Evolutionary conservation across 2,329 filamentous ascomycete species (phyloP), one percentile per base, ranked within the genome.

Genomic region (Botryotinia convoluta): DNA sequence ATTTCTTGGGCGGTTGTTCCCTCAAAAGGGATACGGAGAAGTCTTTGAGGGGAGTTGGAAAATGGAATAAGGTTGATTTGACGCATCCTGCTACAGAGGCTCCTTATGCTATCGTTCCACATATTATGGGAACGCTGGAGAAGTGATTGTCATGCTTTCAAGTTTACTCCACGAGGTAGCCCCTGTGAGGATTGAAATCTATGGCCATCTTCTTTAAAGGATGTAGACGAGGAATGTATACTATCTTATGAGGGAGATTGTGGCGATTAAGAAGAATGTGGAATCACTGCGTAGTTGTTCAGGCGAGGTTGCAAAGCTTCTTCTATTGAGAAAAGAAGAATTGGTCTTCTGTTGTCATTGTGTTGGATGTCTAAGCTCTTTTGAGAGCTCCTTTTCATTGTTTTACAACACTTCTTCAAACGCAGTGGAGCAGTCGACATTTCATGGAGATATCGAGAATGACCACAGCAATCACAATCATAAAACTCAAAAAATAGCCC

Each of bases 41-140:
- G 26, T 77, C 74, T 69, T 59, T 79, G 61, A 77, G 76, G 54
- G 73, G 74, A 39, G 75, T 74, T 18, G 78, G 79, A 42, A 69
- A 70, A 29, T 80, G 79, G 79, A 75, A 65, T n/a, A 77, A 78
- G 63, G 67, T 80, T 54, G 73, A 78, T 67, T 75, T 80, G 60
- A 73, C 71, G 44, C 76, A 78, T 45, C 77, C 77, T 8, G 74
- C 69, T 42, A 72, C 72, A 39, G 77, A 79, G 61, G 71, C 74
- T 26, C 64, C 54, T 37, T 80, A 78, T 75, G 67, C 76, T 42
- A 69, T 79, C 29, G 1, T 80, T 67, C 79, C 79, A 32, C 78
- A 80, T 75, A 51, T 77, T 2, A 74, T 76, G 72, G 79, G 79
- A 14, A 54, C 73, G 26, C 69, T 80, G 35, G 75, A 77, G 29